Evolutionary conservation across 495 filamentous ascomycete genomes (phyloP).

Genomic region (Tuber calosporum): DNA sequence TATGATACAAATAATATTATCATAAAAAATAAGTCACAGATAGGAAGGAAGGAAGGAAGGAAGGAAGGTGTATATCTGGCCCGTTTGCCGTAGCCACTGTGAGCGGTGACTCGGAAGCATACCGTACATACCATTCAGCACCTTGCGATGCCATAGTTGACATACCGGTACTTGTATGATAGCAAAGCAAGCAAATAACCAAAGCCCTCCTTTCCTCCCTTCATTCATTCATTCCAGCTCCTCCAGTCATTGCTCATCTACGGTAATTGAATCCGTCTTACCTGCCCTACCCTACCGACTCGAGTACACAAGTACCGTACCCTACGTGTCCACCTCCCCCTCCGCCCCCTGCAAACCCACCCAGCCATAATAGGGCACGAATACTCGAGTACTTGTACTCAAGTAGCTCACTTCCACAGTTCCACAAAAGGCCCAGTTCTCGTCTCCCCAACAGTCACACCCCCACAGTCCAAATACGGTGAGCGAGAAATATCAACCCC

Average conservation of each 20-base stretch:
- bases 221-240: not conserved
- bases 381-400: too few relatives aligned
- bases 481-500: not conserved
- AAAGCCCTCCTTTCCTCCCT: not conserved
- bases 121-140: not conserved
- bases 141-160: not conserved
- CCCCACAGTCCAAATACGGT: not conserved
- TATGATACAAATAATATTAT: too few relatives aligned
- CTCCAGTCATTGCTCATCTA: not conserved
- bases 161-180: too few relatives aligned
- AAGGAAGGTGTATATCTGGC: not conserved
- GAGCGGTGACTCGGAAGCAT: not conserved
- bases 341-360: not conserved
- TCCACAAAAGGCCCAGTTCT: too few relatives aligned
- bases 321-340: not conserved
- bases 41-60: not conserved
- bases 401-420: too few relatives aligned
- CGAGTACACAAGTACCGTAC: not conserved
- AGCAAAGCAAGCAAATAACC: not conserved
- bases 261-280: not conserved
- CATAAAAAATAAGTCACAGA: not conserved
- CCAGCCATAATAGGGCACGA: not conserved
- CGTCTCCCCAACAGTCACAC: slow-evolving; percentile 1
- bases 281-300: not conserved
- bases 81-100: not conserved